phyloP scores from a whole-genome alignment of 306 rosid species.

The Morella rubra region DNA sequence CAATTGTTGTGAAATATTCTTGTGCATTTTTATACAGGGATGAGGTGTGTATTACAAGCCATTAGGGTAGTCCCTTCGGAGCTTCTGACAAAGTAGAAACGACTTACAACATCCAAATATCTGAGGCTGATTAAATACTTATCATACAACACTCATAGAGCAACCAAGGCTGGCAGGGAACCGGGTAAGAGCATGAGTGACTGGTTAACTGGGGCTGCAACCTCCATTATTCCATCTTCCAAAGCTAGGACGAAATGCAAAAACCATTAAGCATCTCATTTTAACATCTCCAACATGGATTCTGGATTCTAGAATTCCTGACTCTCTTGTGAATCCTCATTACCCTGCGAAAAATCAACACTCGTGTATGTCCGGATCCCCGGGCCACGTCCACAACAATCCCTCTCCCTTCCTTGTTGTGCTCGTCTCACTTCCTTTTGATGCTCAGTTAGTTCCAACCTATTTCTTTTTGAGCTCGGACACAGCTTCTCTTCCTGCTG shows the following conservation, averaged over 20 bases:
- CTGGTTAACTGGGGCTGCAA: not conserved
- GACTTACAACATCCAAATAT: no score
- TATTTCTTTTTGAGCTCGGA: conserved; percentile 48
- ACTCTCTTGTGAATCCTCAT: conserved; percentile 67
- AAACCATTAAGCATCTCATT: conserved; percentile 35
- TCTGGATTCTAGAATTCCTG: conserved; percentile 51
- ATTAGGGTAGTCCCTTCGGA: no score
- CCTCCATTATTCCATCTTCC: not conserved
- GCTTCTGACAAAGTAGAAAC: no score
- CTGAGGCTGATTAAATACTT: no score
- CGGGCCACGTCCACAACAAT: conserved; percentile 66
- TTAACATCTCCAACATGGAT: conserved; percentile 50
- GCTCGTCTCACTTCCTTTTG: conserved; percentile 80
- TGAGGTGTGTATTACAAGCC: no score
- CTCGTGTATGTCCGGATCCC: conserved; percentile 72
- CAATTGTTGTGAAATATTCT: no score
- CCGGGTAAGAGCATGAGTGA: not conserved
- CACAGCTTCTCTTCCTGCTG: conserved; percentile 28
- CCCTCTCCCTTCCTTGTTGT: conserved; percentile 69
- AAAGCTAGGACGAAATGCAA: not conserved
- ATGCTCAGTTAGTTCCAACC: conserved; percentile 67
- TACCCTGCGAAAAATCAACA: conserved; percentile 64
- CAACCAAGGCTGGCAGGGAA: not conserved
- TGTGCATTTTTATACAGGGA: no score
- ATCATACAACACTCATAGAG: not conserved